Conservation (phyloP, 2,329 filamentous ascomycete genomes). For the Fusarium domesticum region DNA sequence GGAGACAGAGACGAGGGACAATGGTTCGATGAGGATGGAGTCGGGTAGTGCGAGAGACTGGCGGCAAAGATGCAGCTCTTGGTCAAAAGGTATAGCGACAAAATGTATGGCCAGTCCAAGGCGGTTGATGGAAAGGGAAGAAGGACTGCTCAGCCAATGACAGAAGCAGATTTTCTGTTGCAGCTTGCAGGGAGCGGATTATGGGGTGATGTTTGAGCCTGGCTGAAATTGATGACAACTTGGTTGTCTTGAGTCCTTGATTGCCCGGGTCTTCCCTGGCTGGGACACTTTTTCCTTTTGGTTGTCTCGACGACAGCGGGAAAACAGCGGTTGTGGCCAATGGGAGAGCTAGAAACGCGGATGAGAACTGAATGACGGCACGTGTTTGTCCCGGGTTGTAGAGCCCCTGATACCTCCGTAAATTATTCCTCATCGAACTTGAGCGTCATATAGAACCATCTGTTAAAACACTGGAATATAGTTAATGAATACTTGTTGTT, state of each 20-base stretch:
- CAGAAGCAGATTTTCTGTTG: background rate
- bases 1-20: conserved; percentile 14
- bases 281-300: background rate
- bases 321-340: background rate
- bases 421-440: too few species aligned
- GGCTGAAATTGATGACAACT: background rate
- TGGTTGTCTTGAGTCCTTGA: too few species aligned
- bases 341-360: background rate
- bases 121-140: background rate
- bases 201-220: background rate
- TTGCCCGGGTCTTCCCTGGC: background rate
- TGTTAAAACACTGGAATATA: too few species aligned
- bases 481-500: too few species aligned
- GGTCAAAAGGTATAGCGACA: background rate
- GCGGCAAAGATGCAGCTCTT: conserved; percentile 3
- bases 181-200: background rate
- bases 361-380: background rate
- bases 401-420: background rate
- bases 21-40: conserved; percentile 13
- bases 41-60: background rate
- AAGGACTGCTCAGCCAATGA: background rate
- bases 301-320: background rate
- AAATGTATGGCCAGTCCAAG: background rate
- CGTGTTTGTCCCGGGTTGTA: background rate
- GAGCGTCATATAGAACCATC: too few species aligned